Evolutionary conservation across 805 yeast genomes (phyloP), one percentile per base, ranked within the genome.

Genomic region (Barnettozyma salicaria): DNA sequence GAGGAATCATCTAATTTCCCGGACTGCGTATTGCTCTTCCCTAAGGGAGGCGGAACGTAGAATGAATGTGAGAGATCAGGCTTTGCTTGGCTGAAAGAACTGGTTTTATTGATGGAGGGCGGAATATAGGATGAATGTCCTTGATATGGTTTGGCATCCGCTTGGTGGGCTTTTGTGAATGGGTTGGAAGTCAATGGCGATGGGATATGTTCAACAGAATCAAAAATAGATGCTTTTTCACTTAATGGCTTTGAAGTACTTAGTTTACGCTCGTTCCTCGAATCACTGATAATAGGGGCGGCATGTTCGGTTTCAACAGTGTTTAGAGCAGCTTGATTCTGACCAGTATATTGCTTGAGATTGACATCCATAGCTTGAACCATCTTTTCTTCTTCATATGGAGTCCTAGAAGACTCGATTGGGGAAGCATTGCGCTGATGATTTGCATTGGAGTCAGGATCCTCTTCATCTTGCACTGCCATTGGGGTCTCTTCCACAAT

Each of bases 51-150:
- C 7, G 58, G 57, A 16, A 52, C 48, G 19, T 53, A 52, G 1
- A 56, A 53, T 3, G 56, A 49, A 20, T 48, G 55, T 16, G 52
- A 50, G 12, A 34, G 35, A 20, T 43, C 50, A 2, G 37, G 17
- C 19, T 35, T 35, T 4, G 34, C 13, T 3, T 24, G 19, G 4
- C 25, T 14, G 5, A 34, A 17, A 3, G 42, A 21, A 7, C 23
- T 26, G 16, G 33, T 42, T 23, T 50, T 52, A 13, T 44, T 49
- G 4, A 52, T 30, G 2, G 45, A 41, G 4, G 58, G 57, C 18
- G 58, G 58, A 16, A 54, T 44, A 27, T 54, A 54, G 6, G 58
- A 52, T 2, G 56, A 52, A 46, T 44, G 30, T 14, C 58, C 58
- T 27, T 54, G 52, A 30, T 49, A 40, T 22, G 43, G 43, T 11